Conservation (phyloP, 768 basidiomycete species). For the Mycena rebaudengoi region DNA sequence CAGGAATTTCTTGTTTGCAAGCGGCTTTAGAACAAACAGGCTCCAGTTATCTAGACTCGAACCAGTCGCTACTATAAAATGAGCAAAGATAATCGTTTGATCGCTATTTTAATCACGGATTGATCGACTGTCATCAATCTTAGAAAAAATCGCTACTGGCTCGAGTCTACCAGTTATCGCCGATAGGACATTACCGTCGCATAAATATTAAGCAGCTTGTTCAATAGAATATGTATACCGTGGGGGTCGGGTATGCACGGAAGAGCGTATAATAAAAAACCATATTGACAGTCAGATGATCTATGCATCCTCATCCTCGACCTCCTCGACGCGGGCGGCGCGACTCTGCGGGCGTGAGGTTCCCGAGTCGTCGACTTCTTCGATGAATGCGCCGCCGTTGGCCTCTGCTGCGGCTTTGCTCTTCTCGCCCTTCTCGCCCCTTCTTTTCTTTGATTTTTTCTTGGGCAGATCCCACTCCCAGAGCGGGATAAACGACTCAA, state of each 20-base stretch:
- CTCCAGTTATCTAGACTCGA: no score
- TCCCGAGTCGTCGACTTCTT: conserved; percentile 55
- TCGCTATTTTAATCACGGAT: no score
- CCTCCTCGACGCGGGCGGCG: conserved; percentile 56
- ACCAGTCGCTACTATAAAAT: no score
- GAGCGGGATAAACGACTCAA: conserved; percentile 89
- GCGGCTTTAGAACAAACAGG: no score
- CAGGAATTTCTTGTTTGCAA: no score
- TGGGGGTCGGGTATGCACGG: neutral
- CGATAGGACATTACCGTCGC: no score
- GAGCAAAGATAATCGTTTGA: no score
- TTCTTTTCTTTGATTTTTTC: conserved; percentile 50
- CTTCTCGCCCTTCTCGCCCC: conserved; percentile 52
- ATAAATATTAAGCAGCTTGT: no score
- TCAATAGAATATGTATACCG: neutral
- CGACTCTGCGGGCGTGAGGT: conserved; percentile 52
- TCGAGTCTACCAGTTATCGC: no score
- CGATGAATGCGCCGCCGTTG: conserved; percentile 53
- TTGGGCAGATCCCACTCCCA: conserved; percentile 17
- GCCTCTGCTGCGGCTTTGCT: neutral
- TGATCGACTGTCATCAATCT: no score
- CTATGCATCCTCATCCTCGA: conserved; percentile 51
- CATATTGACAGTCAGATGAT: conserved; percentile 39
- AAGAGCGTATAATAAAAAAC: conserved; percentile 14
- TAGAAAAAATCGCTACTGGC: no score